Evolutionary conservation across 805 yeast species (phyloP), one percentile per base, ranked within the genome.

Genomic region (Monosporozyma servazzii): DNA sequence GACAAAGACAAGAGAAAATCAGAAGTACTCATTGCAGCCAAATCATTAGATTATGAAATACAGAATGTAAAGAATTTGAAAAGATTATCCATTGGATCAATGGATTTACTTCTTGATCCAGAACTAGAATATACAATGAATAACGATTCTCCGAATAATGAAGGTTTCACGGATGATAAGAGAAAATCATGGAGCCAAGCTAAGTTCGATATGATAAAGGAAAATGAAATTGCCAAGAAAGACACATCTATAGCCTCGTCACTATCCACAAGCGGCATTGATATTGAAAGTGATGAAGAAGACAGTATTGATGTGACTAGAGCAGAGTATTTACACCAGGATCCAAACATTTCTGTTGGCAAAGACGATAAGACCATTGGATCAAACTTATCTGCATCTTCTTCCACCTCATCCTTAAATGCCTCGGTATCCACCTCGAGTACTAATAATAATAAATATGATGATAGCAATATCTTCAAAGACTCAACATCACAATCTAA

Each of bases 11-110:
- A 70, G 51, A 58, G 77, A 43, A 72, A 73, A 52, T 71, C 77
- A 51, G 70, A 78, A 60, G 71, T 74, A 48, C 58, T 73, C 43
- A 75, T 78, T 36, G 95, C 95, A 2, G 89, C 88, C 3, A 81
- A 81, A 58, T 88, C 88, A 5, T 78, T 86, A 45, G 88, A 86
- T 60, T 81, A 79, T 54, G 93, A 86, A 62, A 75, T 84, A 55
- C 80, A 81, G 66, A 80, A 82, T 64, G 86, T 86, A 54, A 80
- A 84, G 37, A 85, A 87, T 20, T 69, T 86, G 56, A 86, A 86
- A 63, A 72, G 95, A 53, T 71, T 84, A 17, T 82, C 88, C 0
- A 83, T 86, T 49, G 93, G 89, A 1, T 65, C 75, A 20, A 71
- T 73, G 48, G 74, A 74, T 23, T 53, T 71, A n/a, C 54, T 69